phyloP scores from a whole-genome alignment of 2,329 filamentous ascomycete species.

The Neoscytalidium dimidiatum region DNA sequence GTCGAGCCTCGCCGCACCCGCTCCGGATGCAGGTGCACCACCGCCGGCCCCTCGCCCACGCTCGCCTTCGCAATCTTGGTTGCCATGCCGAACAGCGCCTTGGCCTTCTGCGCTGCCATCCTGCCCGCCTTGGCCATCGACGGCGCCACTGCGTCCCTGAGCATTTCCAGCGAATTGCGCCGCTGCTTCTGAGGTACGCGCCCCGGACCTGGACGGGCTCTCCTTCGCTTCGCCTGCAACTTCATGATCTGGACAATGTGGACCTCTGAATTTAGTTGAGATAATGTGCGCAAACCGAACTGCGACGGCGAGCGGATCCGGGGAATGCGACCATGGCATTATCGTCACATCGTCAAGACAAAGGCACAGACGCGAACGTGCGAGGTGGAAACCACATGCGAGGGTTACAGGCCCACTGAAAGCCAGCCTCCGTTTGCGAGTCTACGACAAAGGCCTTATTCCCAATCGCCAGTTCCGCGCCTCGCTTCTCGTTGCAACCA shows the following conservation, averaged over 20 bases:
- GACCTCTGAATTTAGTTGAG: no score
- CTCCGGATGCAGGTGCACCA: slow-evolving; percentile 18
- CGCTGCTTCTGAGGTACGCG: not conserved
- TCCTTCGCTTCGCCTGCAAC: not conserved
- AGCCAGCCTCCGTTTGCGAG: not conserved
- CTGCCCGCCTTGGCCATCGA: slow-evolving; percentile 1
- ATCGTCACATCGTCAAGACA: not conserved
- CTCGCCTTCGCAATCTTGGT: slow-evolving; percentile 14
- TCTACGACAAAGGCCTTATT: not conserved
- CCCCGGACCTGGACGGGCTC: not conserved
- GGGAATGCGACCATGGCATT: not conserved
- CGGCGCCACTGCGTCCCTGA: slow-evolving; percentile 7
- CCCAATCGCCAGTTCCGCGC: no score
- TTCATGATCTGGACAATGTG: not conserved
- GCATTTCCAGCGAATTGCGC: slow-evolving; percentile 8
- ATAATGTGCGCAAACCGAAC: no score
- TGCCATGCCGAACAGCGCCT: slow-evolving; percentile 4
- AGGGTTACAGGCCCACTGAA: not conserved
- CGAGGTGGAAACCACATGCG: not conserved
- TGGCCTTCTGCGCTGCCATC: slow-evolving; percentile 3
- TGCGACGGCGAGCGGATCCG: not conserved
- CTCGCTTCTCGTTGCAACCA: not conserved
- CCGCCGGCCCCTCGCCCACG: slow-evolving; percentile 17
- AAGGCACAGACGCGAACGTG: not conserved
- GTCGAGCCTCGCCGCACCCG: slow-evolving; percentile 4